Evolutionary conservation across 2,329 filamentous ascomycete genomes (phyloP).

Genomic region (Hymenoscyphus repandus): DNA sequence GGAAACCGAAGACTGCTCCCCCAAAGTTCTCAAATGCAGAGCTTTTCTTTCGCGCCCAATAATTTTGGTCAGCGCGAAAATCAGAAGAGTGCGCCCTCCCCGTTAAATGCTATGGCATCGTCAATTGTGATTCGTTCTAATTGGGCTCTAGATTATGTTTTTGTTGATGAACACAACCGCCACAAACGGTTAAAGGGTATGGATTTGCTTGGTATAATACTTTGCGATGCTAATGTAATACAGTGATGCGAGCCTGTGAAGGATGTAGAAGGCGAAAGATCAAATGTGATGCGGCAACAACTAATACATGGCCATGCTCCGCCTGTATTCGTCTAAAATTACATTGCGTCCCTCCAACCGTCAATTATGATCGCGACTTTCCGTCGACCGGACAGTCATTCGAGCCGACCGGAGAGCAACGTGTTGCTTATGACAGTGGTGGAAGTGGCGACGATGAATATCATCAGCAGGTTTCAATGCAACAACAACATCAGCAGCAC

Average conservation of each 20-base stretch:
- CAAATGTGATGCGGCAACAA: slow-evolving; percentile 95
- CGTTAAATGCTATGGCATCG: background rate
- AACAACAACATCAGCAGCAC: slow-evolving; percentile 32
- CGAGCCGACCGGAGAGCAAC: slow-evolving; percentile 39
- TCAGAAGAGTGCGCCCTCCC: slow-evolving; percentile 66
- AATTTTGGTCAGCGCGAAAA: slow-evolving; percentile 64
- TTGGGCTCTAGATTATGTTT: slow-evolving; percentile 77
- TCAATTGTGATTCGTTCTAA: slow-evolving; percentile 27
- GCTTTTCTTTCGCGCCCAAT: slow-evolving; percentile 69
- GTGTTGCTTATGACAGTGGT: slow-evolving; percentile 38
- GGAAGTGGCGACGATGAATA: slow-evolving; percentile 41
- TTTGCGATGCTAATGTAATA: slow-evolving; percentile 17
- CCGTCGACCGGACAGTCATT: slow-evolving; percentile 35
- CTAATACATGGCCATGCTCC: slow-evolving; percentile 95
- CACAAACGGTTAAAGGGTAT: slow-evolving; percentile 94
- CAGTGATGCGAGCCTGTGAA: slow-evolving; percentile 96
- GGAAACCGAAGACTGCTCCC: slow-evolving; percentile 58
- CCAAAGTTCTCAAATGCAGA: slow-evolving; percentile 65
- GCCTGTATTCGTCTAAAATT: slow-evolving; percentile 89
- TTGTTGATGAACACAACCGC: slow-evolving; percentile 96
- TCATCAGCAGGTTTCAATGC: slow-evolving; percentile 50
- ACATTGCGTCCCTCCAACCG: slow-evolving; percentile 75
- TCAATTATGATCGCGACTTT: slow-evolving; percentile 32
- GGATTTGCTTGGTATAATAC: slow-evolving; percentile 1
- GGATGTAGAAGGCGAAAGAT: slow-evolving; percentile 94